Base-by-base conservation (phyloP, 2,329 filamentous ascomycete genomes). In the Apiospora phragmitis region DNA sequence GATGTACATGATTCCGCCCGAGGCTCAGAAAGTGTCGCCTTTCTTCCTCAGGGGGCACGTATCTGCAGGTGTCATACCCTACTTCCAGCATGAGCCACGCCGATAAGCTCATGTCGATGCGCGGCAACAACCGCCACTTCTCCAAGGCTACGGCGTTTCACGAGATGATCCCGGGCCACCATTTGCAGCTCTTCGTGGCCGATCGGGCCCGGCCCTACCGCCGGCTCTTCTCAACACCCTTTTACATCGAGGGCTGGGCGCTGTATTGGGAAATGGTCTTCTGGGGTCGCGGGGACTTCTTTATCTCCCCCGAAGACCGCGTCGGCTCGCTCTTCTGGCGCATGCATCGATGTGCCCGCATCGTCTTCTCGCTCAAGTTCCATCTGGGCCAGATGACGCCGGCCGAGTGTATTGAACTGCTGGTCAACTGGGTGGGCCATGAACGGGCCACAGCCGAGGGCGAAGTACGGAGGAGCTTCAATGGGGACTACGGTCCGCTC, bases 201-300 rank as follows among this genome's bases (percentile, higher is more conserved):
- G 77, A 80, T 18, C 83, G 88, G 8, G 77, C 83, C 71, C 82
- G 82, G 24, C 82, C 83, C 3, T 87, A 90, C 76, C 83, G 88
- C 6, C 76, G 77, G 12, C 74, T 89, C 8, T 90, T 90, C 76
- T 77, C 80, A 41, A 90, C 88, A 0, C 86, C 88, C 0, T 90
- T 90, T 75, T 89, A 84, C 79, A 84, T 88, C 47, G 89, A 90
- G 76, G 88, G 88, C 24, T 90, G 88, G 88, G 85, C 88, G 12
- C 83, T 89, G 73, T 90, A 90, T 76, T 90, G 88, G 88, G 89
- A 90, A 78, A 81, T 89, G 74, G 76, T 89, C 24, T 81, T 91
- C 21, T 91, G 87, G 87, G 78, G 86, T 55, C 82, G 85, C 38
- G 82, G 82, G 41, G 83, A 85, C 73, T 90, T 89, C 74, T 83